Evolutionary conservation across 1,284 basidiomycete species (phyloP), one percentile per base, ranked within the genome.

Genomic region (Fistulinella cinereoalba): DNA sequence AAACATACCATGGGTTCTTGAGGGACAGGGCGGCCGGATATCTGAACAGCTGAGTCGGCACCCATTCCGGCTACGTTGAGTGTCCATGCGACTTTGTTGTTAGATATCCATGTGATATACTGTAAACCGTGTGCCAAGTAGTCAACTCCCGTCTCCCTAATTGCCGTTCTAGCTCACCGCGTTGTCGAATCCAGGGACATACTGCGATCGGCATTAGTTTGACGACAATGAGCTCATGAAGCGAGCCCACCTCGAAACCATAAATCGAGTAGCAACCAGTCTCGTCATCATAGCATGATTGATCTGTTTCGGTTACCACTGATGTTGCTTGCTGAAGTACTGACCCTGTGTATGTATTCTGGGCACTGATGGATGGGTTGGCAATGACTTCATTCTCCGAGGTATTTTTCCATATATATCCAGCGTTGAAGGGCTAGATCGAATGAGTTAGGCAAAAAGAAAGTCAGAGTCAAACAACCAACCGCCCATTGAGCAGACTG

Each of bases 41-140:
- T 81, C 33, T 82, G 65, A 15, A 75, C 79, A 2, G 56, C 51
- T 1, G 69, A 41, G 56, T 88, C 80, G 9, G 85, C 73, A 0
- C 71, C 82, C 55, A 92, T 70, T 3, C 85, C 88, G 9, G 71
- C 71, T 9, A 73, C 76, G 29, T 79, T 76, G 31, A 93, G 56
- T 4, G 79, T 86, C 85, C 85, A 93, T 7, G 81, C 72, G 37
- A 69, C 69, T 49, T 75, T 68, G 50, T 72, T 73, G 52, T 80
- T 69, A 42, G 78, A 73, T 40, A 85, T 61, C 87, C 88, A 90
- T 13, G 80, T 79, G 52, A 89, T 85, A 56, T 87, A 86, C 75
- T 80, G 38, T 25, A 41, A 23, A 34, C 36, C 15, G 37, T 7
- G 23, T 27, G 12, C 21, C 38, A 27, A 46, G n/a, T n/a, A 32